Conservation (phyloP, 306 rosid species). For the Gastrolobium bilobum region DNA sequence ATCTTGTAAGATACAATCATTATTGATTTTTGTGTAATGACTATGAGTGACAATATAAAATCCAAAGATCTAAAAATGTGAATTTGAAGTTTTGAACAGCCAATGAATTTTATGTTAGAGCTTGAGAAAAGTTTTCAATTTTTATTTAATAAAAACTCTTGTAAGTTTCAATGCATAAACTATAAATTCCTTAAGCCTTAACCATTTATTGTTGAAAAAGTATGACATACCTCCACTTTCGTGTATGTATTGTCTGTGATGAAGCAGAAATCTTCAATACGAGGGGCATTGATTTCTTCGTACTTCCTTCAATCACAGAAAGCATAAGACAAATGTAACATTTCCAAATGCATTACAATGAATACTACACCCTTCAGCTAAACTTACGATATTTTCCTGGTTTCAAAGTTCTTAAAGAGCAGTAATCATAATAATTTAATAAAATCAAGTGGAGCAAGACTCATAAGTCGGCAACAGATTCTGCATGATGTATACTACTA, state of each 20-base stretch:
- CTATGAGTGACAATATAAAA: constrained; percentile 5
- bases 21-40: background rate
- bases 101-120: background rate
- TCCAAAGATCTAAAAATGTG: background rate
- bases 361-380: constrained; percentile 4
- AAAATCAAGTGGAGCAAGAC: constrained; percentile 21
- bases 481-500: background rate
- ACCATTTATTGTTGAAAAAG: constrained; percentile 35
- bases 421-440: background rate
- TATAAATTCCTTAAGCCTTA: background rate
- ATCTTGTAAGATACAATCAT: background rate
- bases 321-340: constrained; percentile 32
- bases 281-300: constrained; percentile 90
- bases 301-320: constrained; percentile 72
- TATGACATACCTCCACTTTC: constrained; percentile 72
- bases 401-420: background rate
- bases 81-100: constrained; percentile 17
- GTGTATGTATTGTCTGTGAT: constrained; percentile 92
- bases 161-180: background rate
- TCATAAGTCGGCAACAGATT: background rate
- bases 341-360: constrained; percentile 18
- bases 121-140: constrained; percentile 12
- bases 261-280: constrained; percentile 87
- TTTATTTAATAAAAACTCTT: constrained; percentile 6
- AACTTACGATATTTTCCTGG: background rate